Base-by-base conservation (phyloP, 169 alveolate genomes). In the Plasmodium adleri region DNA sequence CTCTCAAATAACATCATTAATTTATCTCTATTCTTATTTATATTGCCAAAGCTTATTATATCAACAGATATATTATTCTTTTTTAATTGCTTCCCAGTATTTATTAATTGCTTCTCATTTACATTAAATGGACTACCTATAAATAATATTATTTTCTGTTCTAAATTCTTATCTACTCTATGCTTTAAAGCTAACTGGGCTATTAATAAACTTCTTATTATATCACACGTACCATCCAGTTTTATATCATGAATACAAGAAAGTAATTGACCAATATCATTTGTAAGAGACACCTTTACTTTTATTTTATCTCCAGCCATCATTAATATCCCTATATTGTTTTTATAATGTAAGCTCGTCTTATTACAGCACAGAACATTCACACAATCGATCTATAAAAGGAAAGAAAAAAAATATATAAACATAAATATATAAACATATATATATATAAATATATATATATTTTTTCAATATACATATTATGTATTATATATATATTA, bases 111-210 rank as follows among this genome's bases (percentile, higher is more conserved):
- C 8, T 74, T 71, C 59, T 74, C 92, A 50, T 71, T 74, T 7
- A 91, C 88, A 43, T 91, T 94, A 39, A 95, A 63, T 5, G 99
- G 99, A 74, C 99, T 97, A 5, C 99, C 99, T 12, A 98, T 97
- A 85, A 99, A 98, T 68, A 97, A 96, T 20, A 98, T 94, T 50
- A 99, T 98, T 87, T 99, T 96, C 93, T 98, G 98, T 62, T 94
- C 96, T 93, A 97, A 97, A 22, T 96, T 93, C 88, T 98, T 99
- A 89, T 99, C 98, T 50, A 95, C 94, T 74, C 99, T 94, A 94
- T 98, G 99, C 93, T 99, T 99, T 67, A 99, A 93, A 3, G 99
- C 99, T 66, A 99, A 95, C 91, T 97, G 98, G 2, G 99, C 99
- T 22, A 97, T 97, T 71, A 96, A 96, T 32, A 98, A 90, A 28